Base-by-base conservation (phyloP, 164 flowering plant species). In the Vitis rotundifolia region DNA sequence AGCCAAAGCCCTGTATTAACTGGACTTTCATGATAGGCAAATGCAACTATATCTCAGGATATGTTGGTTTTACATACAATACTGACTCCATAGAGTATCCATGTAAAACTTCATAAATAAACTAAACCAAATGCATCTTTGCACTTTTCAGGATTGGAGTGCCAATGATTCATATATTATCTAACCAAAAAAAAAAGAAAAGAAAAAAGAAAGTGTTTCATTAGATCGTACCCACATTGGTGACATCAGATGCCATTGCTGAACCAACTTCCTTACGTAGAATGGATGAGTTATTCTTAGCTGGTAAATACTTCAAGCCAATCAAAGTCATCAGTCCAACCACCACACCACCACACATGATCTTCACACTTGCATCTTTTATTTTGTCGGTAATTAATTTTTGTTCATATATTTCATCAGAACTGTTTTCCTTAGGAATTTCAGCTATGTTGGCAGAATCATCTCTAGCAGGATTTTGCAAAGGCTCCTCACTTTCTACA, bases 341-440 rank as follows among this genome's bases (percentile, higher is more conserved):
- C 18, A 82, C 86, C 61, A 86, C 83, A 73, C 92, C 96, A 71
- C 84, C 97, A 81, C 85, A 82, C 84, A 86, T 83, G 59, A 93
- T 85, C 84, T 89, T 93, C 63, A 89, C 76, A 76, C 87, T 84
- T n/a, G 85, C 84, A 77, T 91, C 94, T 82, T 90, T 95, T 66
- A 90, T 87, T 71, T 75, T 84, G 18, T 87, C 78, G 29, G 90
- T 74, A 37, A 90, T 83, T n/a, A 74, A 57, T 65, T 81, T 84
- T 74, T 86, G 86, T 28, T 81, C 89, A 72, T 18, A 26, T 28
- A 66, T 53, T 57, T 79, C 86, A 61, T 75, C 77, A 56, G 77
- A 50, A 37, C 10, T 56, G 71, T 67, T 68, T 59, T 64, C 68
- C 59, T 69, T 85, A 55, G 83, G 57, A 64, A 72, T 49, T 47